Percentiles rank a stretch among this genome's conserved stretches.
Evolutionary conservation across 768 basidiomycete species (phyloP).

Genomic region (Pholiota conissans): DNA sequence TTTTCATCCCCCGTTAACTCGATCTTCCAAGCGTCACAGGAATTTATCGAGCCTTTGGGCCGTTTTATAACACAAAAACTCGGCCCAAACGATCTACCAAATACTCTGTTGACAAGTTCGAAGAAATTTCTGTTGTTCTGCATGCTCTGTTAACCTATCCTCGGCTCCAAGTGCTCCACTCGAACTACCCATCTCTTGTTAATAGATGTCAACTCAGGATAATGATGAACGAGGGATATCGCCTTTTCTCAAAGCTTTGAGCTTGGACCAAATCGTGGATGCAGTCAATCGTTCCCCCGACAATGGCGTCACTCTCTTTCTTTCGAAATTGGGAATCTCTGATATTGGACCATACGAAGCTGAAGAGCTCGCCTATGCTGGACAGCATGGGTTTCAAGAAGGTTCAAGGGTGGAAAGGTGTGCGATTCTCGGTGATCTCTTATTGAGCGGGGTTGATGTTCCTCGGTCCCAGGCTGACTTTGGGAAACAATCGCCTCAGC

Average conservation of each 20-base stretch:
- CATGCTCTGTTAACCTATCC: slow-evolving; percentile 8
- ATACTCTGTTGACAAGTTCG: neutral
- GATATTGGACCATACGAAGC: slow-evolving; percentile 77
- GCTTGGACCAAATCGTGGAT: slow-evolving; percentile 58
- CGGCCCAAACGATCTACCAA: neutral
- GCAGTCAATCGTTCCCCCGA: slow-evolving; percentile 71
- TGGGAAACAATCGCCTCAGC: slow-evolving; percentile 82
- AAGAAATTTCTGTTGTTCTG: neutral
- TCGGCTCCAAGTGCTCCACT: slow-evolving; percentile 11
- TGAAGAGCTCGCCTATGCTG: slow-evolving; percentile 66
- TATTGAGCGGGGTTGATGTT: neutral
- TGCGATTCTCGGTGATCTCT: neutral
- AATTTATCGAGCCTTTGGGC: neutral
- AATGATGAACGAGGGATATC: slow-evolving; percentile 20
- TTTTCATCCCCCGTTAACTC: neutral
- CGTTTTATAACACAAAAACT: too few relatives aligned
- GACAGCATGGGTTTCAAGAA: slow-evolving; percentile 46
- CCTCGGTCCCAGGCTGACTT: slow-evolving; percentile 62
- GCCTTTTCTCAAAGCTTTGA: slow-evolving; percentile 39
- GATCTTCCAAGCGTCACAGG: neutral
- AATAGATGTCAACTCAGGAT: slow-evolving; percentile 28
- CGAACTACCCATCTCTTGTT: slow-evolving; percentile 4
- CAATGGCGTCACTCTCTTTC: slow-evolving; percentile 79
- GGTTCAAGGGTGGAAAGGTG: slow-evolving; percentile 63
- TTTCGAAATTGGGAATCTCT: slow-evolving; percentile 76